Base-by-base conservation (phyloP, 2,329 filamentous ascomycete genomes). In the Dothidotthia symphoricarpi region DNA sequence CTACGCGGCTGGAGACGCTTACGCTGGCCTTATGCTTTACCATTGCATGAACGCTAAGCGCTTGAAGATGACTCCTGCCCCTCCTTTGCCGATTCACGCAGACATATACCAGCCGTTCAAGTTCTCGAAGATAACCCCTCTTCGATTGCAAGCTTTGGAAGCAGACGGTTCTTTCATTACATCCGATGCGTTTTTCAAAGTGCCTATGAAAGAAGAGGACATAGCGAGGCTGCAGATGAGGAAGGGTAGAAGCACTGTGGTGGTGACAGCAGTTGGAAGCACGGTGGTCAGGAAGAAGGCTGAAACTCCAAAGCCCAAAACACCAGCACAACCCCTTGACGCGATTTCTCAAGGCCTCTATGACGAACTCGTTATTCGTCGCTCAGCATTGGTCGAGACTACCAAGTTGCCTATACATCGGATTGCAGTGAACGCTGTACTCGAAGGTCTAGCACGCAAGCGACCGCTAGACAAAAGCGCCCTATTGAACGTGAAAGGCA, bases 1-100 rank as follows among this genome's bases (percentile, higher is more conserved):
- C 75, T 91, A 76, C 72, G 67, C 90, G n/a, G 88, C 88, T 2
- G 81, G 84, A 0, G 91, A 96, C 66, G 86, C 88, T 0, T 96
- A 95, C 60, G 88, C 88, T 24, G 84, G 85, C 3, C 67, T 90
- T 11, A 84, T 88, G 52, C 71, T 96, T 1, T 95, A 81, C 55
- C 73, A 86, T 38, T 75, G 77, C 4, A 71, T 95, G 46, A 84
- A 96, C 41, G 69, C 79, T 26, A 78, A 85, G 53, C 43, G 59
- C 9, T 31, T 49, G 5, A 75, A 88, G 13, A 72, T 78, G 75
- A 12, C 33, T 0, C 57, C 58, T 4, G 34, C 35, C 12, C 58
- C 58, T 10, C 53, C 52, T 7, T 19, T 54, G 5, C 58, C 58
- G 6, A 43, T 59, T 16, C 42, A 57, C 14, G 56, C 58, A 6